These are phyloP conservation scores for Yamadazyma taylorii DNA, from an alignment of 1,139 yeast genomes.

Conservation along the genomic window DNA sequence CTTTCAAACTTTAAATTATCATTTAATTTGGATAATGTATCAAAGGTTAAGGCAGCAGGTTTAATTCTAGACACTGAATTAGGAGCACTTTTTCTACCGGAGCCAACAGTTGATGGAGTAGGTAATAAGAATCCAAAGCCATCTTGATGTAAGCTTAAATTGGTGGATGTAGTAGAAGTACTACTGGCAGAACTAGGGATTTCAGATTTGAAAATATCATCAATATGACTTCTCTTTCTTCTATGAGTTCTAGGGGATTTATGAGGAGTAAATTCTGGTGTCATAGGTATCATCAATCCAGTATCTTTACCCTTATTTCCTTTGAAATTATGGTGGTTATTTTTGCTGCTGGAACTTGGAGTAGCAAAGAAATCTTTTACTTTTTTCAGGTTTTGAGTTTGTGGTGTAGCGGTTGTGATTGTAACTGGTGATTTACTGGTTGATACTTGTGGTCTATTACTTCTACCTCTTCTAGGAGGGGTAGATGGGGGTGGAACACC, in stretches of 20 bases:
- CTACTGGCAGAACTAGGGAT: slow-evolving; percentile 4
- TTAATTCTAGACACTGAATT: slow-evolving; percentile 5
- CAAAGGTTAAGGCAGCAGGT: slow-evolving; percentile 18
- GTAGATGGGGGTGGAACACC: slow-evolving; percentile 15
- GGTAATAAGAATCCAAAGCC: slow-evolving; percentile 37
- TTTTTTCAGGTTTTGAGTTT: slow-evolving; percentile 8
- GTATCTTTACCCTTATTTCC: slow-evolving; percentile 3
- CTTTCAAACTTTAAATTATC: slow-evolving; percentile 19
- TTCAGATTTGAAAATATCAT: slow-evolving; percentile 15
- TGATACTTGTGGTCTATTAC: slow-evolving; percentile 1
- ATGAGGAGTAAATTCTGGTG: slow-evolving; percentile 42
- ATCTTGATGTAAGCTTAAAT: slow-evolving; percentile 5
- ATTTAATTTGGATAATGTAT: slow-evolving; percentile 21
- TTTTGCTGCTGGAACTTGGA: slow-evolving; percentile 2
- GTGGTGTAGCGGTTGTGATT: neutral
- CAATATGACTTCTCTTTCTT: slow-evolving; percentile 17
- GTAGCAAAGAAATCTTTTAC: slow-evolving; percentile 7
- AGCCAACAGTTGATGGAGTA: slow-evolving; percentile 43
- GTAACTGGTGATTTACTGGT: neutral
- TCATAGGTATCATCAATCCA: slow-evolving; percentile 20
- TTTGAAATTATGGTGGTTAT: neutral
- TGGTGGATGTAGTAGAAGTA: slow-evolving; percentile 1
- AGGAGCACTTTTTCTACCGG: slow-evolving; percentile 27
- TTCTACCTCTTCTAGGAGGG: slow-evolving; percentile 14
- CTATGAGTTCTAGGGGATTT: slow-evolving; percentile 23